phyloP scores from a whole-genome alignment of 2,329 filamentous ascomycete species.

The Aspergillus candidus region DNA sequence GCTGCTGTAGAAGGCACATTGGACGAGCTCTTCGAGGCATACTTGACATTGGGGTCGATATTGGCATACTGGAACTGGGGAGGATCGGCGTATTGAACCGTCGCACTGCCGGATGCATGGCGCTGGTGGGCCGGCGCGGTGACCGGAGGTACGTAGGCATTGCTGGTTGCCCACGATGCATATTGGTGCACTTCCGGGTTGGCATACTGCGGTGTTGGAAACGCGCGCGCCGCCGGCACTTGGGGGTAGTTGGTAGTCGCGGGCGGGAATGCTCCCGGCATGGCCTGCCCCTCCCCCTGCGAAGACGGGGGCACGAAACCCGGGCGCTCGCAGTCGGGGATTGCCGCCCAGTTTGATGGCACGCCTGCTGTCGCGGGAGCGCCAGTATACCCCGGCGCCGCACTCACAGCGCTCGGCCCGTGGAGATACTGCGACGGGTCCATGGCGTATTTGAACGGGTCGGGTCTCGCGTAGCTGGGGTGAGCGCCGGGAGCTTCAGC shows the following conservation, averaged over 20 bases:
- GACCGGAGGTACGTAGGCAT: conserved; percentile 7
- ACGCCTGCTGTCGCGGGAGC: conserved; percentile 12
- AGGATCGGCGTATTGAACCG: conserved; percentile 27
- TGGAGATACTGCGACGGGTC: conserved; percentile 15
- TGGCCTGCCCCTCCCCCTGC: conserved; percentile 19
- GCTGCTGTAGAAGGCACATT: conserved; percentile 21
- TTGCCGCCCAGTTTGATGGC: conserved; percentile 31
- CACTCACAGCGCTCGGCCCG: neutral
- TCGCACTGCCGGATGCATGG: conserved; percentile 23
- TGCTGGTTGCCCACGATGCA: conserved; percentile 12
- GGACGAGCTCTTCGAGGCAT: conserved; percentile 26
- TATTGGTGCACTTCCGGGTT: conserved; percentile 19
- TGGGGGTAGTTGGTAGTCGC: conserved; percentile 17
- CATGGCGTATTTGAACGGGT: conserved; percentile 28
- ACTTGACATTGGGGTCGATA: conserved; percentile 35
- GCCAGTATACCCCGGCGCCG: conserved; percentile 9
- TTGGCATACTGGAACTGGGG: conserved; percentile 36
- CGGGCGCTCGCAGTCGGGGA: conserved; percentile 37
- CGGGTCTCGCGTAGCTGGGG: conserved; percentile 31
- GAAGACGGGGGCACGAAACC: conserved; percentile 37
- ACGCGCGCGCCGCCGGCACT: conserved; percentile 15
- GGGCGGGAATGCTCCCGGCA: conserved; percentile 29
- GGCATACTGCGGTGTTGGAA: conserved; percentile 29
- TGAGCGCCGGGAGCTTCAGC: conserved; percentile 19
- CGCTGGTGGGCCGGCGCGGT: conserved; percentile 26